A percentile compares a stretch with the other conserved stretches of the same genome.
phyloP scores from a whole-genome alignment of 352 stramenopile genomes.

The Thraustotheca clavata region DNA sequence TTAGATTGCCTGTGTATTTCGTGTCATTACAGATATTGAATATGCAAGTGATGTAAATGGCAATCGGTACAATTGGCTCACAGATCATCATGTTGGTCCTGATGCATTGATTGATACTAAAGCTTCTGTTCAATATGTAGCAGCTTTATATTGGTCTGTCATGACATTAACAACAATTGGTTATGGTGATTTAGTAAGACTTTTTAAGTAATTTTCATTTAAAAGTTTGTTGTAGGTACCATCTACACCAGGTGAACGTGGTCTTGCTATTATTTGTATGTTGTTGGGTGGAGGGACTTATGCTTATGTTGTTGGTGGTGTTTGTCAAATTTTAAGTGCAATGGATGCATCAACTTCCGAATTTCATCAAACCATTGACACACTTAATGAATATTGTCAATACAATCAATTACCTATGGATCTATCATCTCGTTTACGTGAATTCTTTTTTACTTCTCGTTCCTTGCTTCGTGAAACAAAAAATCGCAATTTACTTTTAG shows the following conservation, averaged over 20 bases:
- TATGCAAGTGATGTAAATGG: conserved; percentile 54
- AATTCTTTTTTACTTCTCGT: conserved; percentile 18
- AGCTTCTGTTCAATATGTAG: conserved; percentile 52
- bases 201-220: neutral
- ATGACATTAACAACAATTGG: conserved; percentile 76
- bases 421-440: conserved; percentile 13
- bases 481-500: conserved; percentile 18
- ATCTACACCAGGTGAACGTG: conserved; percentile 44
- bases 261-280: conserved; percentile 22
- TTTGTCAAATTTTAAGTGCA: conserved; percentile 19
- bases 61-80: conserved; percentile 60
- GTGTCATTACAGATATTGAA: conserved; percentile 46
- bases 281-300: conserved; percentile 19
- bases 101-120: conserved; percentile 27
- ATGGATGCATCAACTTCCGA: conserved; percentile 20
- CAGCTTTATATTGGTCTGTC: conserved; percentile 65
- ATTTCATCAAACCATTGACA: conserved; percentile 23
- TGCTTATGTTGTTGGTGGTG: conserved; percentile 21
- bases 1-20: conserved; percentile 37
- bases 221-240: conserved; percentile 22
- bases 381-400: conserved; percentile 20
- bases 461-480: conserved; percentile 12
- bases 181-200: conserved; percentile 45
- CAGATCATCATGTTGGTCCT: conserved; percentile 26
- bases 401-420: conserved; percentile 19